Percentiles rank a stretch among this genome's conserved stretches.
phyloP scores from a whole-genome alignment of 1,139 yeast species.

The Yamadazyma triangularis region DNA sequence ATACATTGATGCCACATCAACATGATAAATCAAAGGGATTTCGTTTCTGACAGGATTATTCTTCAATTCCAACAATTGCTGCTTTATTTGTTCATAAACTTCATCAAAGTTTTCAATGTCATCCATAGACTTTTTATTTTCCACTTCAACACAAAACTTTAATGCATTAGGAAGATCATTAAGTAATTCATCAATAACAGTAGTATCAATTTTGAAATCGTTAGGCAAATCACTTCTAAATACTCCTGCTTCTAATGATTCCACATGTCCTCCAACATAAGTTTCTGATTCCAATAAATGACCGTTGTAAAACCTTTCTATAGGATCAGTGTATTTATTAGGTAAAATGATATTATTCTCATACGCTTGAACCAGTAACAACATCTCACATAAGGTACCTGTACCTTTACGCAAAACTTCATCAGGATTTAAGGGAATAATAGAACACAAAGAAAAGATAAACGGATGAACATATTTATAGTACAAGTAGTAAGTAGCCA shows the following conservation, averaged over 20 bases:
- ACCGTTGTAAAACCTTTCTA: constrained; percentile 90
- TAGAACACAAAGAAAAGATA: constrained; percentile 91
- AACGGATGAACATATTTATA: constrained; percentile 98
- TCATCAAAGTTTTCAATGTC: constrained; percentile 82
- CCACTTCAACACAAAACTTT: constrained; percentile 80
- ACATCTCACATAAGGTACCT: constrained; percentile 98
- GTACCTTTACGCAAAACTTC: constrained; percentile 96
- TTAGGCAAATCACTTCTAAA: constrained; percentile 83
- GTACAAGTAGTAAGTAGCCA: constrained; percentile 93
- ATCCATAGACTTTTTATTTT: constrained; percentile 63
- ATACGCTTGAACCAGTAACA: constrained; percentile 94
- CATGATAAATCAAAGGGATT: constrained; percentile 87
- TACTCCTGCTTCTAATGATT: constrained; percentile 96
- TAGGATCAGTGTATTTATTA: constrained; percentile 88
- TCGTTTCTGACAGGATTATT: constrained; percentile 64
- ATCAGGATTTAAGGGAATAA: constrained; percentile 94
- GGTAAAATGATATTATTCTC: constrained; percentile 75
- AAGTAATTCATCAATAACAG: constrained; percentile 76
- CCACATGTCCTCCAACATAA: constrained; percentile 98
- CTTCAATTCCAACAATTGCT: constrained; percentile 53
- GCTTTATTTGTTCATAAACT: constrained; percentile 54
- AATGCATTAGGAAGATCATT: constrained; percentile 72
- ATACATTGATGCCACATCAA: constrained; percentile 99
- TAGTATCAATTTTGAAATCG: constrained; percentile 73
- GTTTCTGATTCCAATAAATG: constrained; percentile 94